These are phyloP conservation scores for Diplodia corticola DNA, from an alignment of 2,329 filamentous ascomycete genomes.

Conservation along the genomic window DNA sequence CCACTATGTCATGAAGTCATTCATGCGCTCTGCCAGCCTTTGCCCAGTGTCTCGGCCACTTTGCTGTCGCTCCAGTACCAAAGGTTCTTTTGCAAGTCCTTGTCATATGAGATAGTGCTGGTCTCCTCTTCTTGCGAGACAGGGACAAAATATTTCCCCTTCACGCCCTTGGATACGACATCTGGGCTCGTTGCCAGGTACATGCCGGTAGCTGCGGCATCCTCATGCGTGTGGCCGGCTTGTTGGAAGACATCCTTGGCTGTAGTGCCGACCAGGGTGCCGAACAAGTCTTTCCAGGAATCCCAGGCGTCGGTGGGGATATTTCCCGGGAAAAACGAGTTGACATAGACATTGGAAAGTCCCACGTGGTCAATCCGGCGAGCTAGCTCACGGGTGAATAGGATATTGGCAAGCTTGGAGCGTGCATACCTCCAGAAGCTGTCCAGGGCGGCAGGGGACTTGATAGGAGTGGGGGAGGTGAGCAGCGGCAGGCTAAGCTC, in stretches of 20 bases:
- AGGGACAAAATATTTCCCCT: constrained; percentile 43
- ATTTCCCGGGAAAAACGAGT: constrained; percentile 38
- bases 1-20: not conserved
- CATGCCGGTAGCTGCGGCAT: constrained; percentile 36
- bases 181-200: constrained; percentile 34
- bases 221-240: constrained; percentile 31
- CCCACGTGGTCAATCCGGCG: constrained; percentile 28
- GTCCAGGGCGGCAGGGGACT: constrained; percentile 28
- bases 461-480: constrained; percentile 28
- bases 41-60: constrained; percentile 21
- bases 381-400: constrained; percentile 35
- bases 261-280: constrained; percentile 27
- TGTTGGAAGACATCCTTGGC: constrained; percentile 29
- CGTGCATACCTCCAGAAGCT: constrained; percentile 36
- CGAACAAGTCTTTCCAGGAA: constrained; percentile 33
- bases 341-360: constrained; percentile 34
- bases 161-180: constrained; percentile 27
- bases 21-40: constrained; percentile 21
- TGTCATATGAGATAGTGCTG: constrained; percentile 33
- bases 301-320: constrained; percentile 37
- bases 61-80: constrained; percentile 37
- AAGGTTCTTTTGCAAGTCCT: constrained; percentile 34
- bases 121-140: constrained; percentile 34
- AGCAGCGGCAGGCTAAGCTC: constrained; percentile 31
- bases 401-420: constrained; percentile 38